phyloP scores from a whole-genome alignment of 23 red algal genomes.

The Gracilaria gracilis region DNA sequence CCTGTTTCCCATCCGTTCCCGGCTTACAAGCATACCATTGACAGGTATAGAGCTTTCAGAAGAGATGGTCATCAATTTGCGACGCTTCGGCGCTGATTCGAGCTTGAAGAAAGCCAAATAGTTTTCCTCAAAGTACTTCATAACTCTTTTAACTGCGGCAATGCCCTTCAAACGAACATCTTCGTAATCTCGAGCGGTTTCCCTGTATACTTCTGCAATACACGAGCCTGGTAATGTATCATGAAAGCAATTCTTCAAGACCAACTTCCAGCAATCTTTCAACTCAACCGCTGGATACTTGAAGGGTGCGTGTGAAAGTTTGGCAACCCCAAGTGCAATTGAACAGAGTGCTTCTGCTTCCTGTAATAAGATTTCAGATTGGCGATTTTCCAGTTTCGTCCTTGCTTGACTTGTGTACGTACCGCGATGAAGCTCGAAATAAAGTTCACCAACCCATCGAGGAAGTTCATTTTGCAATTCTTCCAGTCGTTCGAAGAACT shows the following conservation, averaged over 20 bases:
- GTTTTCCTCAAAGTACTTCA: slow-evolving; percentile 10
- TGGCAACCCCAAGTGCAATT: slow-evolving; percentile 23
- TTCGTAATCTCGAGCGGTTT: slow-evolving; percentile 61
- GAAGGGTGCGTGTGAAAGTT: not conserved
- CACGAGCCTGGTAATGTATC: slow-evolving; percentile 79
- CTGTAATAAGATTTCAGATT: slow-evolving; percentile 54
- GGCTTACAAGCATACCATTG: not conserved
- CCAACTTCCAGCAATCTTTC: slow-evolving; percentile 60
- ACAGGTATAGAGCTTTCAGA: not conserved
- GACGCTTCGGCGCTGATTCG: not conserved
- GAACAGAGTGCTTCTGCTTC: slow-evolving; percentile 60
- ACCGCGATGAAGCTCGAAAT: slow-evolving; percentile 85
- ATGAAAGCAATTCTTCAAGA: slow-evolving; percentile 83
- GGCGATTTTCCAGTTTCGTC: slow-evolving; percentile 69
- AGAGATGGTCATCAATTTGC: not conserved
- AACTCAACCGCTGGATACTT: slow-evolving; percentile 42
- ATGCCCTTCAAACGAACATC: slow-evolving; percentile 39
- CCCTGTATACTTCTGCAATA: slow-evolving; percentile 75
- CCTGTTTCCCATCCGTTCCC: not conserved
- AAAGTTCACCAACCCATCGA: slow-evolving; percentile 75
- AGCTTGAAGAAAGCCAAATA: not conserved
- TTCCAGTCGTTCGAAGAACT: slow-evolving; percentile 71
- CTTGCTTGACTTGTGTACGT: slow-evolving; percentile 79
- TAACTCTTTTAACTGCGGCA: slow-evolving; percentile 21
- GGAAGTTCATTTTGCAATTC: slow-evolving; percentile 57